Evolutionary conservation across 257 asterid species (phyloP).

Genomic region (Marsdenia floribunda): DNA sequence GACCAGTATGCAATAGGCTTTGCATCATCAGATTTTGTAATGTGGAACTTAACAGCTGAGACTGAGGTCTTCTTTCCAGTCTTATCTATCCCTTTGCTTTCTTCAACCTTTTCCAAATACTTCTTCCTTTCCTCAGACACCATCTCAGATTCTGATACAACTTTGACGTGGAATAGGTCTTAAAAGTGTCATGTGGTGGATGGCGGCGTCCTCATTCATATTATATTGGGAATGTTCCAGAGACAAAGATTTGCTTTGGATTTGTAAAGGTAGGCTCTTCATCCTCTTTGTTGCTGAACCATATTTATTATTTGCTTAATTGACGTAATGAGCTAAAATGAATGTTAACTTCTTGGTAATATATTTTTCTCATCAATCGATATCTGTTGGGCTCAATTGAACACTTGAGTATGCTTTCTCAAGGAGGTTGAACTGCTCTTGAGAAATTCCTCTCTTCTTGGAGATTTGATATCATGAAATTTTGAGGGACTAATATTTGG

Average conservation of each 20-base stretch:
- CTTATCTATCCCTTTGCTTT: neutral
- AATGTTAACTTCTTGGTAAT: neutral
- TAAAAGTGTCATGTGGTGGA: constrained; percentile 85
- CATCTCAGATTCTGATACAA: neutral
- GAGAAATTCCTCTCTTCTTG: neutral
- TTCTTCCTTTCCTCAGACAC: neutral
- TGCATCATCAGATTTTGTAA: constrained; percentile 71
- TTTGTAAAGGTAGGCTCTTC: constrained; percentile 66
- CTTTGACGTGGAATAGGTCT: constrained; percentile 42
- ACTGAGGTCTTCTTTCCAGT: constrained; percentile 57
- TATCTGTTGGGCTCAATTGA: neutral
- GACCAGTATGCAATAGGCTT: constrained; percentile 80
- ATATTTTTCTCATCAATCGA: neutral
- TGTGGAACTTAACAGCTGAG: constrained; percentile 71
- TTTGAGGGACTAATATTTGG: neutral
- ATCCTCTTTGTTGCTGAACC: neutral
- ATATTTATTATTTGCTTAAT: neutral
- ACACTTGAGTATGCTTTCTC: neutral
- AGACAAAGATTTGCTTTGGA: constrained; percentile 78
- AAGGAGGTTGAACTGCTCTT: neutral
- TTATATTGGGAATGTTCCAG: constrained; percentile 73
- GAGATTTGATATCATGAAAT: neutral
- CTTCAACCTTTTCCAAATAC: neutral
- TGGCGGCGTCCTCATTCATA: constrained; percentile 98
- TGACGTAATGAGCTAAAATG: neutral